A percentile compares a stretch with the other conserved stretches of the same genome.
These are phyloP conservation scores for Daldinia loculata DNA, from an alignment of 495 filamentous ascomycete species.

Conservation along the genomic window DNA sequence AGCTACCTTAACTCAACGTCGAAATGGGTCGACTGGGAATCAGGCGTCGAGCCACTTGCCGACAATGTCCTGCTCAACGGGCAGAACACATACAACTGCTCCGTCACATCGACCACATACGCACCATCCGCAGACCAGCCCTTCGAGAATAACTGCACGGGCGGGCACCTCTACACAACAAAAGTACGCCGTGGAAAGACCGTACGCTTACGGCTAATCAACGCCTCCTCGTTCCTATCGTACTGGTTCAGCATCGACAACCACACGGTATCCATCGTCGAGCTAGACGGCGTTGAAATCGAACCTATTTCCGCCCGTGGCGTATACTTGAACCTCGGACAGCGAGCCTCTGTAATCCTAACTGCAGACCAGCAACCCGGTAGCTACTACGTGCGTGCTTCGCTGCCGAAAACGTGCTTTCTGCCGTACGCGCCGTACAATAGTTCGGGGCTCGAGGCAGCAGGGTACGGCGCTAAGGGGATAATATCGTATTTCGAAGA, in stretches of 20 bases:
- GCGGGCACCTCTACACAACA: slow-evolving; percentile 35
- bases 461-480: slow-evolving; percentile 35
- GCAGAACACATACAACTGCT: slow-evolving; percentile 55
- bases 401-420: slow-evolving; percentile 44
- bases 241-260: slow-evolving; percentile 47
- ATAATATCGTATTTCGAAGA: slow-evolving; percentile 35
- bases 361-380: slow-evolving; percentile 41
- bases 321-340: slow-evolving; percentile 46
- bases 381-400: slow-evolving; percentile 44
- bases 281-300: slow-evolving; percentile 46
- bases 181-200: slow-evolving; percentile 14
- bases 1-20: slow-evolving; percentile 45
- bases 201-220: slow-evolving; percentile 43
- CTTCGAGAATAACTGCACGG: slow-evolving; percentile 28
- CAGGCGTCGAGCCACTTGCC: slow-evolving; percentile 46
- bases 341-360: slow-evolving; percentile 43
- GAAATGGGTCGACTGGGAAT: slow-evolving; percentile 44
- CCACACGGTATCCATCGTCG: slow-evolving; percentile 44
- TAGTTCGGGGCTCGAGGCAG: slow-evolving; percentile 39
- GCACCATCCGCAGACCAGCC: slow-evolving; percentile 13
- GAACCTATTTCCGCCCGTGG: slow-evolving; percentile 38
- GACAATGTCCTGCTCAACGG: slow-evolving; percentile 64
- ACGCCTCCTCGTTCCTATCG: slow-evolving; percentile 41
- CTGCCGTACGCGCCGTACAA: slow-evolving; percentile 44
- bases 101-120: slow-evolving; percentile 39